phyloP scores from a whole-genome alignment of 202 grass and related monocot genomes.

The Setaria italica region DNA sequence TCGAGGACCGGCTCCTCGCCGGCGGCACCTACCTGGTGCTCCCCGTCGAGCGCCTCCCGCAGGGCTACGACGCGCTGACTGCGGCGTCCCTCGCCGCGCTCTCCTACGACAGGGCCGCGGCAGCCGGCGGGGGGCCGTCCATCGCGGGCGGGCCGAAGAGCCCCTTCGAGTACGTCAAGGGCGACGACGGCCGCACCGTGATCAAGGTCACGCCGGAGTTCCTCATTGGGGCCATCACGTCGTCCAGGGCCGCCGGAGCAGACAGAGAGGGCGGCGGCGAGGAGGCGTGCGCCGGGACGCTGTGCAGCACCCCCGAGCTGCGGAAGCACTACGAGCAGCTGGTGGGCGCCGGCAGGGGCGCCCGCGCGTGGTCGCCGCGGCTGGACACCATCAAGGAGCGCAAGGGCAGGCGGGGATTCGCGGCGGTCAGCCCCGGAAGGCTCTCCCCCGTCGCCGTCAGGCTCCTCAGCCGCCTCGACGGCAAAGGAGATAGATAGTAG shows the following conservation, averaged over 20 bases:
- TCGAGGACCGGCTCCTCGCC: constrained; percentile 66
- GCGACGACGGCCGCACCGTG: constrained; percentile 56
- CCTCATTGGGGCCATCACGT: constrained; percentile 53
- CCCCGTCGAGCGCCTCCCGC: constrained; percentile 73
- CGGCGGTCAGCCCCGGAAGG: constrained; percentile 47
- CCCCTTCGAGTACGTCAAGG: constrained; percentile 80
- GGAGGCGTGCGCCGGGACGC: constrained; percentile 29
- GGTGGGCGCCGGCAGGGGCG: constrained; percentile 49
- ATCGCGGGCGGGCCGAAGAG: constrained; percentile 46
- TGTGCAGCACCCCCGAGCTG: constrained; percentile 97
- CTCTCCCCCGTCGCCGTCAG: constrained; percentile 62
- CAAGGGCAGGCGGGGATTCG: constrained; percentile 35
- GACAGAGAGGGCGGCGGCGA: background rate
- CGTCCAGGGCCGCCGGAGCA: background rate
- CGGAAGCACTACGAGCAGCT: constrained; percentile 96
- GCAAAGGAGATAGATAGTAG: constrained; percentile 39
- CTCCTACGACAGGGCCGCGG: constrained; percentile 33
- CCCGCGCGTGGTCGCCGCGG: constrained; percentile 67
- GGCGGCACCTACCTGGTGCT: constrained; percentile 78
- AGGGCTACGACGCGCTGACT: constrained; percentile 54
- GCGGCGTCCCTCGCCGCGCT: constrained; percentile 61
- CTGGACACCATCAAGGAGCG: constrained; percentile 82
- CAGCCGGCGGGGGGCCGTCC: background rate
- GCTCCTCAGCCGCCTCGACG: constrained; percentile 49
- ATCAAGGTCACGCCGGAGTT: constrained; percentile 89